phyloP scores from a whole-genome alignment of 1,284 basidiomycete genomes.

The Cryptococcus sp. region DNA sequence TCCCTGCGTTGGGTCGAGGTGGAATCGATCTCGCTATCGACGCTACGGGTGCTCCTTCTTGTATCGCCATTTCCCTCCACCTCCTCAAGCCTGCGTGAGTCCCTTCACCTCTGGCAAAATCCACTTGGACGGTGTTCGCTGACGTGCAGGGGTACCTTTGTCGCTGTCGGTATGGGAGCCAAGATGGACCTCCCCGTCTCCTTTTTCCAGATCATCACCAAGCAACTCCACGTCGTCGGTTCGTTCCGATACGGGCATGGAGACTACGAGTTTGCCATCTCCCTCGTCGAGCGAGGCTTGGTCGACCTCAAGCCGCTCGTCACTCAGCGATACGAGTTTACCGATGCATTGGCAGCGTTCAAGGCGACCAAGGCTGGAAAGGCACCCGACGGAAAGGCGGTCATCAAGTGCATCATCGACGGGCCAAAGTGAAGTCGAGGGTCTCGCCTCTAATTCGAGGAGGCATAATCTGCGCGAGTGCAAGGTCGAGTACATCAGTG shows the following conservation, averaged over 20 bases:
- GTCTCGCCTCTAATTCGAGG: no score
- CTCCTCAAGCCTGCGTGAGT: constrained; percentile 60
- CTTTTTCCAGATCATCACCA: constrained; percentile 41
- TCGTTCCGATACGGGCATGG: constrained; percentile 48
- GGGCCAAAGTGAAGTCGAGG: constrained; percentile 24
- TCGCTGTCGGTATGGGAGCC: constrained; percentile 46
- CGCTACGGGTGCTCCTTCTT: constrained; percentile 56
- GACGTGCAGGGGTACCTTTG: constrained; percentile 44
- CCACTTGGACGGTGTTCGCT: not conserved
- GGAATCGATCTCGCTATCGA: constrained; percentile 58
- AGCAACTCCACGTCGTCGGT: constrained; percentile 42
- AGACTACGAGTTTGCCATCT: constrained; percentile 52
- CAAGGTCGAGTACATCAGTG: no score
- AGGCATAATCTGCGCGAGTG: no score
- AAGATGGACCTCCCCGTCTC: constrained; percentile 36
- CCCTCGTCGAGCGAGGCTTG: constrained; percentile 51
- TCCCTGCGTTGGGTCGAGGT: constrained; percentile 47
- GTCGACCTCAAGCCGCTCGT: constrained; percentile 53
- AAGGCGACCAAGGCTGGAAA: constrained; percentile 58
- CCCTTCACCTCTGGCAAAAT: not conserved
- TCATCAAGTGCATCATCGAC: constrained; percentile 46
- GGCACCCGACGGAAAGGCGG: constrained; percentile 54
- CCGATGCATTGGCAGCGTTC: constrained; percentile 52
- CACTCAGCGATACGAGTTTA: constrained; percentile 56
- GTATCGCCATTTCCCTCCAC: constrained; percentile 55